Base-by-base conservation (phyloP, 1,139 yeast species). In the Suhomyces guaymorum region DNA sequence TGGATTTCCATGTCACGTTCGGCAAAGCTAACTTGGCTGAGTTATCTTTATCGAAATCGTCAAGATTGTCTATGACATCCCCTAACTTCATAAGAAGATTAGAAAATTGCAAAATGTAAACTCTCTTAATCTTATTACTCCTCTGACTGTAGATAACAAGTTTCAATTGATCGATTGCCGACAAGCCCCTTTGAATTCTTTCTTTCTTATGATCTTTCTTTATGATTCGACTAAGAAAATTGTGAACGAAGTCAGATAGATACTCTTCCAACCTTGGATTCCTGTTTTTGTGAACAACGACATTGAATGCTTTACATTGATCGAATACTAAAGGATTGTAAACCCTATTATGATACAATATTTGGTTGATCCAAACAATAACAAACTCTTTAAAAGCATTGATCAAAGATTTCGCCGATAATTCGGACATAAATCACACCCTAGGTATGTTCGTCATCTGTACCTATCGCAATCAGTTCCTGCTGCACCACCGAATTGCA, bases 291-390 rank as follows among this genome's bases (percentile, higher is more conserved):
- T 57, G 52, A 0, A 73, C 65, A 0, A 65, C 50, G 15, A 70
- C 38, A 28, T 70, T 67, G 43, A 74, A 73, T 5, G 76, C 61
- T 21, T 55, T 60, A 11, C 49, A 42, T 15, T 47, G 46, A 25
- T 60, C 66, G 46, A 64, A 77, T 0, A 73, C 60, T 35, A 63
- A 65, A 3, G 41, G 46, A 1, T 74, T 73, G 44, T 77, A 77
- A 1, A 76, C 48, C 3, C 54, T 49, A 38, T 74, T 66, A 41
- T 70, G 56, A 48, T 67, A 74, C 36, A 76, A 52, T 4, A 75
- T 59, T 39, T 73, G 77, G 39, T 73, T 68, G 13, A 73, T 47
- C 66, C 73, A 70, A 1, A 63, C 67, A 7, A 51, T 49, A 11
- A 73, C 38, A 28, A 70, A 59, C 43, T 74, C 80, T 24, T 63